phyloP scores from a whole-genome alignment of 768 basidiomycete genomes.

The Boletus barrowsii region DNA sequence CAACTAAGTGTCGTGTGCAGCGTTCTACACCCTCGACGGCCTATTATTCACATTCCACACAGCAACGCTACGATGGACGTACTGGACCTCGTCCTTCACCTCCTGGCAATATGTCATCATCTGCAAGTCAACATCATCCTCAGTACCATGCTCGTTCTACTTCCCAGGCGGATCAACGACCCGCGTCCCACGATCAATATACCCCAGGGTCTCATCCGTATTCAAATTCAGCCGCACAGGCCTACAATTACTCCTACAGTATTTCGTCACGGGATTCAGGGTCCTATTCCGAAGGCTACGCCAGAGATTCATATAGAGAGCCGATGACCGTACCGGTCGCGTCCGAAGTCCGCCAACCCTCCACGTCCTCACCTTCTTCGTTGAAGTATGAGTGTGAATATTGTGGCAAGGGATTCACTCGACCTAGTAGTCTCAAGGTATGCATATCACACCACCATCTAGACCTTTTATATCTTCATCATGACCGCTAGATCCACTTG shows the following conservation, averaged over 20 bases:
- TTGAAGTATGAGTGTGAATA: conserved; percentile 73
- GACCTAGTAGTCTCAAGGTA: conserved; percentile 82
- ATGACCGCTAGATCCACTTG: conserved; percentile 60
- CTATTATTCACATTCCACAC: conserved; percentile 22
- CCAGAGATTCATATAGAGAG: conserved; percentile 21
- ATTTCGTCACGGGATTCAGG: conserved; percentile 21
- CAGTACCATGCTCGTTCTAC: conserved; percentile 27
- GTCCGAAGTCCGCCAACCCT: conserved; percentile 16
- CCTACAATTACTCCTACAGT: conserved; percentile 18
- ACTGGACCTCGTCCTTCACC: conserved; percentile 13
- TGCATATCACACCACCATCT: conserved; percentile 8
- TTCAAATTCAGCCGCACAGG: conserved; percentile 21
- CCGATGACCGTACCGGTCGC: conserved; percentile 1
- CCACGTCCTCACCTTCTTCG: conserved; percentile 30
- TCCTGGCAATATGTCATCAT: conserved; percentile 25
- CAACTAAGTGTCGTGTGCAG: conserved; percentile 14
- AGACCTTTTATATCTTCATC: conserved; percentile 5
- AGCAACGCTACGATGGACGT: conserved; percentile 29
- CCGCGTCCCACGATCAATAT: conserved; percentile 29
- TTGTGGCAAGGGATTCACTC: conserved; percentile 79
- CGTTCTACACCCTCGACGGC: conserved; percentile 18
- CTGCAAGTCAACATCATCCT: conserved; percentile 18
- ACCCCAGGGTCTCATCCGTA: conserved; percentile 24
- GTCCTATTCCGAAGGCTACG: conserved; percentile 14
- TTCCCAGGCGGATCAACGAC: conserved; percentile 26